Percentiles rank a stretch among this genome's conserved stretches.
These are phyloP conservation scores for Thermochaetoides dissita DNA, from an alignment of 2,329 filamentous ascomycete species.

Conservation along the genomic window DNA sequence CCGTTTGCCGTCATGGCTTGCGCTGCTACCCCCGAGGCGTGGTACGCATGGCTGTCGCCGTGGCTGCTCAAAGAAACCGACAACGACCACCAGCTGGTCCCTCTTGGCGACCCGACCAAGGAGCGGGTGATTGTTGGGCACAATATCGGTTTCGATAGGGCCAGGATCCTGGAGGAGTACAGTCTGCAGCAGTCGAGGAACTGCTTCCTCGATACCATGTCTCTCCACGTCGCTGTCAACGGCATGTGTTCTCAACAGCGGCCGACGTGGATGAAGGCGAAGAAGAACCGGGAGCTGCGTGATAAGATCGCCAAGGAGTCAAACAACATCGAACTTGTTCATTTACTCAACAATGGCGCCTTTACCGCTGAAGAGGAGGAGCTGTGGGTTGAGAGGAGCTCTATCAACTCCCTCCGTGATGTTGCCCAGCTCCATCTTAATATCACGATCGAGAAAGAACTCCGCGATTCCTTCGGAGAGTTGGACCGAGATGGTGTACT, in stretches of 20 bases:
- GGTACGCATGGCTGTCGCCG: conserved; percentile 96
- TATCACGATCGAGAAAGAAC: conserved; percentile 78
- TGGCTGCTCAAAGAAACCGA: conserved; percentile 79
- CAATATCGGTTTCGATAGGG: conserved; percentile 90
- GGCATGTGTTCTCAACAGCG: conserved; percentile 97
- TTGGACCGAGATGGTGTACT: conserved; percentile 59
- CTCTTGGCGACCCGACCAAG: conserved; percentile 61
- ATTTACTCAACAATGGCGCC: conserved; percentile 53
- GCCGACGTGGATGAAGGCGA: conserved; percentile 94
- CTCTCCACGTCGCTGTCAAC: conserved; percentile 90
- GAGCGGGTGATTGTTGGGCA: conserved; percentile 78
- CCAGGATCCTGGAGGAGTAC: conserved; percentile 81
- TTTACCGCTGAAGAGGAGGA: conserved; percentile 79
- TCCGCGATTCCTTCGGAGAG: conserved; percentile 74
- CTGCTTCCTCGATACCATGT: conserved; percentile 94
- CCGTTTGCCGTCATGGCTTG: conserved; percentile 95
- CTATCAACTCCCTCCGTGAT: conserved; percentile 85
- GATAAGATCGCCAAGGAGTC: conserved; percentile 65
- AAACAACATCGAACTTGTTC: conserved; percentile 55
- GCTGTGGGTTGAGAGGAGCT: conserved; percentile 87
- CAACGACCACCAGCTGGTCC: conserved; percentile 67
- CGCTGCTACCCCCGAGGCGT: conserved; percentile 73
- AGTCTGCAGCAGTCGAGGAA: conserved; percentile 68
- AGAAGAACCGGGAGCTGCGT: conserved; percentile 72
- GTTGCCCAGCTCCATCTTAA: conserved; percentile 94